A percentile compares a stretch with the other conserved stretches of the same genome.
Conservation (phyloP, 2,329 filamentous ascomycete species). For the Aspergillus brunneoviolaceus region DNA sequence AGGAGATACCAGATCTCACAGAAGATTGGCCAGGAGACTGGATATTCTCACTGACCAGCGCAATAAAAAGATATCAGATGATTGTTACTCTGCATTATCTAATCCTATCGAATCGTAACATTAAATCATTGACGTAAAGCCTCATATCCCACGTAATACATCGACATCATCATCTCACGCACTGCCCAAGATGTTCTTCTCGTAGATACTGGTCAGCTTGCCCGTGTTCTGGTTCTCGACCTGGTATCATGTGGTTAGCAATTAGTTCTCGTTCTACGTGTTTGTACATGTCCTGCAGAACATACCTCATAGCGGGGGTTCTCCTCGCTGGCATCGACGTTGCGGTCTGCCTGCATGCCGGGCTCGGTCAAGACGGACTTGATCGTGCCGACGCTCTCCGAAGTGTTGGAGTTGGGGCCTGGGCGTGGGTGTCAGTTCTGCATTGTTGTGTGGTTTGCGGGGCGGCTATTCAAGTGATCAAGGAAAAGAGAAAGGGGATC, state of each 20-base stretch:
- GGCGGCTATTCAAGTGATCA: too few relatives aligned
- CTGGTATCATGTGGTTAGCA: constrained; percentile 12
- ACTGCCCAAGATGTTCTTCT: constrained; percentile 30
- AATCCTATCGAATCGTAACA: not conserved
- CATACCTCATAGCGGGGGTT: constrained; percentile 39
- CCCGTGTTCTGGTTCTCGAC: constrained; percentile 36
- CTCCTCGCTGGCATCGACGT: constrained; percentile 33
- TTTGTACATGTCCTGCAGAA: not conserved
- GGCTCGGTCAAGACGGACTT: constrained; percentile 33
- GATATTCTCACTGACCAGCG: too few relatives aligned
- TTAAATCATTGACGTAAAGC: not conserved
- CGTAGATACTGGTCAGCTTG: constrained; percentile 32
- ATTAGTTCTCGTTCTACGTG: too few relatives aligned
- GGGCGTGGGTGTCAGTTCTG: not conserved
- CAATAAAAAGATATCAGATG: too few relatives aligned
- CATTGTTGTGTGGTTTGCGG: too few relatives aligned
- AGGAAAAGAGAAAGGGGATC: not conserved
- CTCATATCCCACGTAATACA: not conserved
- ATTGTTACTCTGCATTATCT: not conserved
- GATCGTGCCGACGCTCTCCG: constrained; percentile 35
- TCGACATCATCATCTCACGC: not conserved
- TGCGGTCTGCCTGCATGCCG: constrained; percentile 29
- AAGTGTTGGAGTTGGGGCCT: constrained; percentile 36
- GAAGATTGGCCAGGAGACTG: too few relatives aligned
- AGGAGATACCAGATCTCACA: too few relatives aligned